Evolutionary conservation across 1,284 basidiomycete genomes (phyloP).

Genomic region (Hymenochaete sp.): DNA sequence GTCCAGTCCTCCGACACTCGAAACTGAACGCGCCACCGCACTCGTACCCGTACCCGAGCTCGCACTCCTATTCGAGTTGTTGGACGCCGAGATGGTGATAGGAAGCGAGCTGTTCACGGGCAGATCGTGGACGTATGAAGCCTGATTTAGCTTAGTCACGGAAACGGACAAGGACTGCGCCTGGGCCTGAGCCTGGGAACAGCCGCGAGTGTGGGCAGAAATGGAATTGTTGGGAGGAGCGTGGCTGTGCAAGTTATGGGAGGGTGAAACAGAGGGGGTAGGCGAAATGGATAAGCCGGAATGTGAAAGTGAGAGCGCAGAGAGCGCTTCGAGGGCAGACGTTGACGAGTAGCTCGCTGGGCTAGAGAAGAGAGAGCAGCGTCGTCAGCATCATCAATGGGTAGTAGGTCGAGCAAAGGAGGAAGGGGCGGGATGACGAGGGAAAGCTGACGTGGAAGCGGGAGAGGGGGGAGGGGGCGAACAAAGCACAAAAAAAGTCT

Average conservation of each 20-base stretch:
- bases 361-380: conserved; percentile 25
- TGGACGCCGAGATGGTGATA: conserved; percentile 1
- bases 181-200: conserved; percentile 18
- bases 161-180: conserved; percentile 1
- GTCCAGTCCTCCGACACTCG: background rate
- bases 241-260: conserved; percentile 21
- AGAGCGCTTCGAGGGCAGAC: conserved; percentile 43
- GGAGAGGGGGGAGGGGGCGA: background rate
- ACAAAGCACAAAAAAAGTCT: conserved; percentile 14
- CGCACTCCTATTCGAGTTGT: too few species aligned
- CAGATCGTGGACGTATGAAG: too few species aligned
- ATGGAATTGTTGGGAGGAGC: too few species aligned
- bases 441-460: background rate
- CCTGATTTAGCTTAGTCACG: background rate
- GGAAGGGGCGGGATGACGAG: background rate
- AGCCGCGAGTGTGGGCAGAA: conserved; percentile 17
- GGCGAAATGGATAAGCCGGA: conserved; percentile 25
- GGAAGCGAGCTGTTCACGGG: conserved; percentile 1
- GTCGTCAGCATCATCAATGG: too few species aligned
- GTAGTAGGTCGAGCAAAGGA: background rate
- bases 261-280: background rate
- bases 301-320: conserved; percentile 37
- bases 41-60: background rate
- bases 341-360: conserved; percentile 36
- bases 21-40: conserved; percentile 5